Base-by-base conservation (phyloP, 305 asterid species). In the Solanum hybrid region DNA sequence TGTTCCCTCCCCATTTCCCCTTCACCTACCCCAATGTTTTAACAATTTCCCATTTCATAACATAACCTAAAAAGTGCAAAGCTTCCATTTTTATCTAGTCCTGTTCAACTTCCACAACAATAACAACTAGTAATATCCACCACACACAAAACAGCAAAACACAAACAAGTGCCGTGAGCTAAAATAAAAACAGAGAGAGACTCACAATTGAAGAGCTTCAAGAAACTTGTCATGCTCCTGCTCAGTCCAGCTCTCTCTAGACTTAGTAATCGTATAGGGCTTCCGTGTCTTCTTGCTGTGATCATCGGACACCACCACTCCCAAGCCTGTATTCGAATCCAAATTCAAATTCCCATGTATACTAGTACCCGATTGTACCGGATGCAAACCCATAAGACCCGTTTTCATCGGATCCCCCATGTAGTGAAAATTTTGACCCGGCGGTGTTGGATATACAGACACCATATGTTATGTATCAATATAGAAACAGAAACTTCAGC, bases 241-340 rank as follows among this genome's bases (percentile, higher is more conserved):
- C 26, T 97, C 99, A 89, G 93, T 97, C 99, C 99, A 97, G 94
- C 97, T 97, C 95, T 97, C 98, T 83, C 99, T 95, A 39, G 98
- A 95, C 95, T 97, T 97, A 2, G 97, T 97, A 72, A 97, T 95
- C 14, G 99, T 97, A 90, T 97, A 97, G 9, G 98, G 98, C 93
- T 97, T 97, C 65, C 98, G 92, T 88, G 94, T 92, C 95, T 96
- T 97, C 98, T 95, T 95, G 90, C 89, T 95, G 37, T 92, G 92
- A 92, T 97, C 98, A 88, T 97, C 98, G 91, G 57, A 22, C 8
- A 76, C 85, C 81, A 34, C 12, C 57, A 41, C 57, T 41, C 57
- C 57, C 15, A 20, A 75, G 20, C 88, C 80, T 11, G 89, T 2
- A 79, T 86, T 94, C 79, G 94, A 72, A 72, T 70, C 31, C 77